Evolutionary conservation across 176 grass and related monocot species (phyloP).

Genomic region (Ananas comosus): DNA sequence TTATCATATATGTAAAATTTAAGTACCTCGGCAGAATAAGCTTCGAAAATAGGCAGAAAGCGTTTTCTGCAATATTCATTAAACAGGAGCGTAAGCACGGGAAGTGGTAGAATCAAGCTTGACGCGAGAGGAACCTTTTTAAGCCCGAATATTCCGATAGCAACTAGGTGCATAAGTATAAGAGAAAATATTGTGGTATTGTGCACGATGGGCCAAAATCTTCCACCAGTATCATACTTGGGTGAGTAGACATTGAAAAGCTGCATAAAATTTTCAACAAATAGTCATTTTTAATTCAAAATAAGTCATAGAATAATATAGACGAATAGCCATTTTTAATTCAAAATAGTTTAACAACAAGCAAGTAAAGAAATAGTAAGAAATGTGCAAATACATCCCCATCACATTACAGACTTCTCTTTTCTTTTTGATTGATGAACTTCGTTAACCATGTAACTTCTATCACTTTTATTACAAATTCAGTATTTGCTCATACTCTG

Average conservation of each 20-base stretch:
- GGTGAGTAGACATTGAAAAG: conserved; percentile 73
- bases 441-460: too few relatives aligned
- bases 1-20: not conserved
- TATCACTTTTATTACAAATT: too few relatives aligned
- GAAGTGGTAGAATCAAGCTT: conserved; percentile 68
- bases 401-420: too few relatives aligned
- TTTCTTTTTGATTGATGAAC: not conserved
- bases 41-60: conserved; percentile 69
- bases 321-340: too few relatives aligned
- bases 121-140: conserved; percentile 79
- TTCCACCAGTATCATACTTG: conserved; percentile 90
- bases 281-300: too few relatives aligned
- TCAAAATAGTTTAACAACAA: too few relatives aligned
- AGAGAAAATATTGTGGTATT: conserved; percentile 76
- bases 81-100: conserved; percentile 68
- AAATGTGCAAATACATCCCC: too few relatives aligned
- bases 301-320: too few relatives aligned
- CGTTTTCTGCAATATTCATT: conserved; percentile 77
- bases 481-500: too few relatives aligned
- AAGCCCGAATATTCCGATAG: conserved; percentile 74
- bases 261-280: conserved; percentile 41
- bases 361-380: conserved; percentile 20
- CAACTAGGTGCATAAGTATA: conserved; percentile 70
- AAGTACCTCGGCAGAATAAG: conserved; percentile 73
- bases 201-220: conserved; percentile 87